A percentile compares a stretch with the other conserved stretches of the same genome.
Evolutionary conservation across 371 early-diverging fungal genomes (phyloP).

Genomic region (Funneliformis caledonium): DNA sequence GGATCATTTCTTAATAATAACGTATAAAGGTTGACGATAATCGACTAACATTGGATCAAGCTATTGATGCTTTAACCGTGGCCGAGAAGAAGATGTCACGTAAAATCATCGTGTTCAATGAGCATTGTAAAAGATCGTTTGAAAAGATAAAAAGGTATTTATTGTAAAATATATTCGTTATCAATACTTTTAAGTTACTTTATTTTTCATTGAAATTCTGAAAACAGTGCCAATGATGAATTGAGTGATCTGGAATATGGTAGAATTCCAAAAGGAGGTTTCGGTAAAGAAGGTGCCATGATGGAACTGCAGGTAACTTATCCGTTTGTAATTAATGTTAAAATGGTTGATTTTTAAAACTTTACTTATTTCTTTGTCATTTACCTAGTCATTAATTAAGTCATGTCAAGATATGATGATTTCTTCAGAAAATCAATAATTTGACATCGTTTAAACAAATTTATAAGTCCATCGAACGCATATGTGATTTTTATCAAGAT

Average conservation of each 20-base stretch:
- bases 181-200: not conserved
- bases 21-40: constrained; percentile 9
- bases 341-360: not conserved
- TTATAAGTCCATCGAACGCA: too few species aligned
- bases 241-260: constrained; percentile 29
- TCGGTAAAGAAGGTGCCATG: not conserved
- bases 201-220: not conserved
- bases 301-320: constrained; percentile 10
- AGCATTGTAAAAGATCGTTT: not conserved
- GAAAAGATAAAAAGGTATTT: constrained; percentile 12
- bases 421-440: not conserved
- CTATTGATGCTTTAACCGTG: not conserved
- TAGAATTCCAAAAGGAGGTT: not conserved
- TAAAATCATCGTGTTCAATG: not conserved
- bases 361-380: not conserved
- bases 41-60: constrained; percentile 19
- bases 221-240: constrained; percentile 7
- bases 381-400: not conserved
- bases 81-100: not conserved
- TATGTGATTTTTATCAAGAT: too few species aligned
- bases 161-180: not conserved
- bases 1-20: not conserved
- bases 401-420: not conserved
- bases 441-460: too few species aligned
- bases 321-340: not conserved